Evolutionary conservation across 345 rosid genomes (phyloP).

Genomic region (Dipteronia sinensis): DNA sequence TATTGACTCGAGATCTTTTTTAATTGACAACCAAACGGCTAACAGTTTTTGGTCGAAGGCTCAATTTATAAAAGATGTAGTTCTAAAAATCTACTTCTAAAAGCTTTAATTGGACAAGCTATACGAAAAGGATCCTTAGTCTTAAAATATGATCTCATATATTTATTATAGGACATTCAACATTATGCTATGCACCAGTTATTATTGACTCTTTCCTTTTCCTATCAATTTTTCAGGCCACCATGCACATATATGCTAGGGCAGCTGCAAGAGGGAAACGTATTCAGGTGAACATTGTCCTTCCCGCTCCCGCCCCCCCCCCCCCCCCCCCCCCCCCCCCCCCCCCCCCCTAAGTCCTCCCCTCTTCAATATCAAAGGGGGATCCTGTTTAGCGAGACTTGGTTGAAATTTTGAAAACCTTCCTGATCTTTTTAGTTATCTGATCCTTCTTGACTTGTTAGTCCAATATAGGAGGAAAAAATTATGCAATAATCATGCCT

Average conservation of each 20-base stretch:
- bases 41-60: background rate
- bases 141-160: background rate
- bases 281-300: slow-evolving; percentile 31
- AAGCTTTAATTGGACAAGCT: background rate
- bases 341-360: background rate
- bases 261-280: slow-evolving; percentile 43
- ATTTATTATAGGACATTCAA: background rate
- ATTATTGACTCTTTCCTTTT: background rate
- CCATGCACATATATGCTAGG: slow-evolving; percentile 29
- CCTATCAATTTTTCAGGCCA: slow-evolving; percentile 20
- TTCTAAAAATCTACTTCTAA: background rate
- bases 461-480: slow-evolving; percentile 28
- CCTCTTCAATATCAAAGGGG: background rate
- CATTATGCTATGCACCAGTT: background rate
- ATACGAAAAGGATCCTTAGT: background rate
- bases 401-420: slow-evolving; percentile 7
- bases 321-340: slow-evolving; percentile 3
- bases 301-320: too few relatives aligned
- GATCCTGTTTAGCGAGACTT: slow-evolving; percentile 4
- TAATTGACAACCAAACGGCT: background rate
- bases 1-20: background rate
- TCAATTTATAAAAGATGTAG: background rate
- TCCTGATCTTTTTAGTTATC: background rate
- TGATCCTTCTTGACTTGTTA: slow-evolving; percentile 18
- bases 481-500: slow-evolving; percentile 30